Conservation (phyloP, 345 rosid species). For the Syzygium grande region DNA sequence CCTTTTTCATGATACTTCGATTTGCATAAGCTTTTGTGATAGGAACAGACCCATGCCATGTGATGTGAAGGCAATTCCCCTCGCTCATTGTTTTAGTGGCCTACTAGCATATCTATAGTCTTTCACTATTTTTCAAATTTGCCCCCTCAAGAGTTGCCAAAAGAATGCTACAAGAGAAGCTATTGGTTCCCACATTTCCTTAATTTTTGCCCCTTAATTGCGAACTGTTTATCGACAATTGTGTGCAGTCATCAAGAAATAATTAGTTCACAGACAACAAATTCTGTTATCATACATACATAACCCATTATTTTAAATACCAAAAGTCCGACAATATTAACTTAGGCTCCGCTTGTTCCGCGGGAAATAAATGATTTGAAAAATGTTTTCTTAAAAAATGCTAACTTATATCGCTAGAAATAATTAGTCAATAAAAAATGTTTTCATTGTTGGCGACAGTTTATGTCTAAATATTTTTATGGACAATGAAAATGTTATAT, state of each 20-base stretch:
- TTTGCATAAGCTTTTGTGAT: neutral
- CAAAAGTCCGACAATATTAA: neutral
- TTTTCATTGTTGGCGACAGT: accelerated
- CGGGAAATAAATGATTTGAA: neutral
- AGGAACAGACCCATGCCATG: neutral
- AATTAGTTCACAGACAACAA: neutral
- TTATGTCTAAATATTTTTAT: neutral
- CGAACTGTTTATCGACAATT: neutral
- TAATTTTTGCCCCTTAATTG: neutral
- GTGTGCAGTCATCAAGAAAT: neutral
- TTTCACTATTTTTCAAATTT: neutral
- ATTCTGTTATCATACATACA: neutral
- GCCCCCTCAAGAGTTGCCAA: neutral
- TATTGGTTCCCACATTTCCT: neutral
- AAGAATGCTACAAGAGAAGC: neutral
- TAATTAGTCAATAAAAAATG: neutral
- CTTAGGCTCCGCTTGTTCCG: neutral
- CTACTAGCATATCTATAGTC: accelerated
- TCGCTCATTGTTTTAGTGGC: neutral
- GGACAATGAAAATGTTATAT: neutral
- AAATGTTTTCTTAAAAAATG: neutral
- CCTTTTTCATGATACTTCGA: accelerated
- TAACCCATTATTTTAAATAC: neutral
- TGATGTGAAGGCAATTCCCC: neutral
- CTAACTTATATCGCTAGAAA: neutral